Evolutionary conservation across 768 basidiomycete species (phyloP), one percentile per base, ranked within the genome.

Genomic region (Xerocomus brunneocitrinus): DNA sequence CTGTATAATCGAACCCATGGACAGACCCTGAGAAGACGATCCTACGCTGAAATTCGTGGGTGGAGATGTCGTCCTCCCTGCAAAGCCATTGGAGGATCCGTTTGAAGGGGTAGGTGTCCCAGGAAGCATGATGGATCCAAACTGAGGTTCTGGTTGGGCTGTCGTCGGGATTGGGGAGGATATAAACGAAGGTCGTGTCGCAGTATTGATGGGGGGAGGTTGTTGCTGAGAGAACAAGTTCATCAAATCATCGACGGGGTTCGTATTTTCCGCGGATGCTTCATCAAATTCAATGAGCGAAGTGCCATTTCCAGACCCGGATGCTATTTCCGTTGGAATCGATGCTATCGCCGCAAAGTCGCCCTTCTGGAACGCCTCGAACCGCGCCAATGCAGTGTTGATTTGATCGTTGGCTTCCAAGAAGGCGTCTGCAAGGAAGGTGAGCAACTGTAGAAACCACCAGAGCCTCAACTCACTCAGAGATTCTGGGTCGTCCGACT

Each of bases 321-420:
- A 69, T 43, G 75, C 72, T 27, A 82, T 70, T 61, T 87, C 82
- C 4, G 76, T 65, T 4, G 88, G 90, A 54, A 89, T 81, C 6
- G 86, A 85, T 53, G 84, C 83, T 24, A 82, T 72, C 8, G 84
- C 83, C 16, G 76, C 79, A 65, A 83, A 95, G 71, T 99, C 94
- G 47, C 97, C 97, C 53, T 81, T 84, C 71, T 92, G 92, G 79
- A 89, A 98, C 0, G 92, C 86, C 54, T 98, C 93, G 67, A 94
- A 98, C 24, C 95, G 87, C 28, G 81, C 79, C 13, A 98, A 70
- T 13, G 94, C 92, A 19, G 83, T 89, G 73, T 99, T 99, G 71
- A 99, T 94, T 63, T 97, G 90, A 70, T 99, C 97, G 69, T 99
- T 99, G 56, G 95, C 95, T 68, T 98, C 84, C 16, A 99, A 76